Evolutionary conservation across 345 rosid species (phyloP), one percentile per base, ranked within the genome.

Genomic region (Gossypium ekmanianum): DNA sequence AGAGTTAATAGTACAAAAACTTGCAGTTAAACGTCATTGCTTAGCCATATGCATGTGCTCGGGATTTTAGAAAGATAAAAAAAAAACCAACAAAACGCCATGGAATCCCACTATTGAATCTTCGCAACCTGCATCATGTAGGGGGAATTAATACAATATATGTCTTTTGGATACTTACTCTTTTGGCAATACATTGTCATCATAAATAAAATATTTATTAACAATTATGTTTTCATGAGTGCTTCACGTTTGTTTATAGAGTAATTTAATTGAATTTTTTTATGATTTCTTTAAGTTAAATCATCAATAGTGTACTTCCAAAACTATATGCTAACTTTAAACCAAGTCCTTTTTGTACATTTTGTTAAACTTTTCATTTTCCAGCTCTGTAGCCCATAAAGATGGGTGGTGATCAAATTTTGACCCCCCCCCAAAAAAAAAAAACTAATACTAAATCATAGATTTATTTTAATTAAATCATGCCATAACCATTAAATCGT

Each of bases 21-120:
- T 34, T 71, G 63, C 51, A 41, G 50, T 57, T 57, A 72, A 72
- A 72, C 75, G 75, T 72, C 75, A 72, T 58, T 72, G 65, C 75
- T 72, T 41, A 56, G 54, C 64, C 74, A 34, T 4, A 34, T 29
- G 61, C 11, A 68, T 68, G 7, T 13, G 41, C 7, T 5, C 6
- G 41, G 7, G 41, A 34, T 34, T 34, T 34, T 34, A 34, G 41
- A 34, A 34, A 34, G 41, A 29, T 4, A 34, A 5, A 5, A 5
- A 5, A 34, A 5, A 34, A 1, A 0, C 7, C 41, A 68, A 17
- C 73, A 50, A 45, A 63, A 56, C 61, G 24, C 61, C 61, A 56
- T 56, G 61, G 20, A 56, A 48, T 39, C 50, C 69, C 48, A 41
- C 17, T 41, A 0, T 2, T 9, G 24, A 65, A 65, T 65, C 50